Conservation (phyloP, 495 filamentous ascomycete species). For the Hypoxylon lenormandii region DNA sequence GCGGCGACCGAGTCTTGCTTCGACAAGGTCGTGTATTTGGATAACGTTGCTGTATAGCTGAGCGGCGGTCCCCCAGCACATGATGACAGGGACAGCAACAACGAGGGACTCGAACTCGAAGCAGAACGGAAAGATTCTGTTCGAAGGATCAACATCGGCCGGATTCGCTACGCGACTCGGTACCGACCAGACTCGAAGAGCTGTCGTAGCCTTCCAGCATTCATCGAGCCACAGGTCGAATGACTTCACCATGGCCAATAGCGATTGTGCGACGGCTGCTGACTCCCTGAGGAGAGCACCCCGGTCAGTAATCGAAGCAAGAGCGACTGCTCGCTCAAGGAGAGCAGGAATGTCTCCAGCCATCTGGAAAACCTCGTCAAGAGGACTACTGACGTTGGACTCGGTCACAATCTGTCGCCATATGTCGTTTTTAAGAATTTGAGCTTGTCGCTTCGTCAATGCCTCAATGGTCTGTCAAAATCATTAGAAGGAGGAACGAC, state of each 20-base stretch:
- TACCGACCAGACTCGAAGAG: conserved; percentile 25
- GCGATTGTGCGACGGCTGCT: conserved; percentile 5
- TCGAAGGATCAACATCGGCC: conserved; percentile 17
- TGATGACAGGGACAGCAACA: conserved; percentile 23
- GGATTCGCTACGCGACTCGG: conserved; percentile 21
- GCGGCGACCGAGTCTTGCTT: conserved; percentile 14
- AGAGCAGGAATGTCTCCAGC: conserved; percentile 20
- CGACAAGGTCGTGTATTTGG: conserved; percentile 24
- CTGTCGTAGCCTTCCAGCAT: conserved; percentile 29
- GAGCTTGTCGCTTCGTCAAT: conserved; percentile 28
- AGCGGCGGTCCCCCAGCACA: conserved; percentile 25
- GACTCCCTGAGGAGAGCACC: conserved; percentile 12
- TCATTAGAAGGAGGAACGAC: conserved; percentile 5
- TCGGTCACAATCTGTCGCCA: conserved; percentile 30
- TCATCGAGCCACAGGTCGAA: conserved; percentile 24
- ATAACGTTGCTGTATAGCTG: conserved; percentile 34
- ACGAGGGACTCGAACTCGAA: conserved; percentile 33
- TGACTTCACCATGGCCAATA: conserved; percentile 17
- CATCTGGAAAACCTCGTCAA: conserved; percentile 32
- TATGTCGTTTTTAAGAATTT: conserved; percentile 27
- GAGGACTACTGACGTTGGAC: conserved; percentile 11
- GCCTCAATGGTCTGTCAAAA: conserved; percentile 24
- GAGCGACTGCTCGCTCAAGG: conserved; percentile 21
- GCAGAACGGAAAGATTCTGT: conserved; percentile 24
- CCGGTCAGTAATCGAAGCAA: conserved; percentile 21